These are phyloP conservation scores for Blattamonas nauphoetae DNA, from an alignment of 78 protist genomes.

Conservation along the genomic window DNA sequence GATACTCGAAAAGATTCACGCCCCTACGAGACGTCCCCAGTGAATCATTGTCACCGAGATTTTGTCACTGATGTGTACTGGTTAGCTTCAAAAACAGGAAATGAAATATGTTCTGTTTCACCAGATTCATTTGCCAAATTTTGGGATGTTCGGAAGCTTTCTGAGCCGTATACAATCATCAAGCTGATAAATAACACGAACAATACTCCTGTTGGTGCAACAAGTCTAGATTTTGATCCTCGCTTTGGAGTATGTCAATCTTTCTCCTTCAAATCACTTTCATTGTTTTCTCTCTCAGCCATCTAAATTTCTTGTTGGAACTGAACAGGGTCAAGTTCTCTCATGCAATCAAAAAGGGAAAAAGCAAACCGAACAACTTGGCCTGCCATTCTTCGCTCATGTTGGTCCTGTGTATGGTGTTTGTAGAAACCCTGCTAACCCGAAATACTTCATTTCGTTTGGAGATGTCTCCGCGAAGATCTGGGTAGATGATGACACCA, in stretches of 20 bases:
- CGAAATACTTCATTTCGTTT: conserved; percentile 55
- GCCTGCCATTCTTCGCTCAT: conserved; percentile 51
- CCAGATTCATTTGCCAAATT: conserved; percentile 50
- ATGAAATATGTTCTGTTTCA: conserved; percentile 50
- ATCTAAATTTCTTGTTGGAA: conserved; percentile 62
- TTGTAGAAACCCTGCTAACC: conserved; percentile 42
- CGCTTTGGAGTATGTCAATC: conserved; percentile 1
- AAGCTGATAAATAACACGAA: conserved; percentile 8
- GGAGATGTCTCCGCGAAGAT: conserved; percentile 63
- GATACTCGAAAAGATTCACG: conserved; percentile 38
- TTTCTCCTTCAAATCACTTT: not conserved
- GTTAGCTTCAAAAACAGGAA: conserved; percentile 55
- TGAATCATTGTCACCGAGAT: conserved; percentile 65
- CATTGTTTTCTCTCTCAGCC: conserved; percentile 21
- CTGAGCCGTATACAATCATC: conserved; percentile 40
- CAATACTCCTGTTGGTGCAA: conserved; percentile 2
- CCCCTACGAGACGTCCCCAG: conserved; percentile 27
- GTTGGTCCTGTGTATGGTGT: conserved; percentile 69
- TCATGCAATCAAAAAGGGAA: conserved; percentile 53
- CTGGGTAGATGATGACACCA: no score
- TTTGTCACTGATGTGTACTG: conserved; percentile 52
- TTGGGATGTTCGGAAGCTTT: conserved; percentile 64
- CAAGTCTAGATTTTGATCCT: conserved; percentile 14
- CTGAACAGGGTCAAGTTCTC: conserved; percentile 65
- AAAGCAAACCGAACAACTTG: conserved; percentile 41